A percentile compares a stretch with the other conserved stretches of the same genome.
These are phyloP conservation scores for Lactarius quietus DNA, from an alignment of 768 basidiomycete species.

Conservation along the genomic window DNA sequence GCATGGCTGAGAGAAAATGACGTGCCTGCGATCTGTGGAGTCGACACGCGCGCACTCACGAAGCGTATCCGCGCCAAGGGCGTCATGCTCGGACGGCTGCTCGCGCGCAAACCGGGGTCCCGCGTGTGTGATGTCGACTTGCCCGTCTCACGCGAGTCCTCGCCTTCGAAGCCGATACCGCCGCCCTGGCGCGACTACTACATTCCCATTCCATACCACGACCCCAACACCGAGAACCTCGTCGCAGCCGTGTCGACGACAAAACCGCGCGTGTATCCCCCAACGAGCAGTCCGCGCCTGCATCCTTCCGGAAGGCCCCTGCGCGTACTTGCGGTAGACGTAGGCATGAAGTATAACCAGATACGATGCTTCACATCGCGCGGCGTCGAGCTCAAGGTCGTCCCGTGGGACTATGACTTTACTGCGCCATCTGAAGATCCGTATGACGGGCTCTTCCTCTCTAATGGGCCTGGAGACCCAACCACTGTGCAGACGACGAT, in stretches of 20 bases:
- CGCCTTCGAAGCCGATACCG: conserved; percentile 42
- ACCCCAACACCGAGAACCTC: conserved; percentile 87
- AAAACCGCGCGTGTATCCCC: conserved; percentile 64
- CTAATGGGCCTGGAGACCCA: conserved; percentile 97
- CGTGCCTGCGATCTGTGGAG: conserved; percentile 90
- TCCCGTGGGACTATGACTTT: conserved; percentile 97
- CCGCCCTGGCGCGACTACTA: conserved; percentile 81
- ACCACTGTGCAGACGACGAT: conserved; percentile 77
- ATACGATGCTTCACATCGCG: conserved; percentile 92
- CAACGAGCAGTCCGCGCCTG: conserved; percentile 49
- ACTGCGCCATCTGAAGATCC: conserved; percentile 64
- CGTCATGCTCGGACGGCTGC: conserved; percentile 82
- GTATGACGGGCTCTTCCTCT: conserved; percentile 94
- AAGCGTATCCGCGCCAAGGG: conserved; percentile 96
- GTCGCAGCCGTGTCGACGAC: conserved; percentile 84
- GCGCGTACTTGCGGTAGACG: conserved; percentile 88
- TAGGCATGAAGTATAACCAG: conserved; percentile 99
- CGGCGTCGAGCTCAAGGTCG: conserved; percentile 93
- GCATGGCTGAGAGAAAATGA: conserved; percentile 94
- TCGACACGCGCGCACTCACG: conserved; percentile 95
- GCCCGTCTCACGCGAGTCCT: conserved; percentile 46
- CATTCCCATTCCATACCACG: conserved; percentile 73
- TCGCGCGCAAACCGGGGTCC: conserved; percentile 56
- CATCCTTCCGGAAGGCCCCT: conserved; percentile 80
- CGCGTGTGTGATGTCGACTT: conserved; percentile 36